Evolutionary conservation across 108 stramenopile species (phyloP), one percentile per base, ranked within the genome.

Genomic region (Bacterosira constricta): DNA sequence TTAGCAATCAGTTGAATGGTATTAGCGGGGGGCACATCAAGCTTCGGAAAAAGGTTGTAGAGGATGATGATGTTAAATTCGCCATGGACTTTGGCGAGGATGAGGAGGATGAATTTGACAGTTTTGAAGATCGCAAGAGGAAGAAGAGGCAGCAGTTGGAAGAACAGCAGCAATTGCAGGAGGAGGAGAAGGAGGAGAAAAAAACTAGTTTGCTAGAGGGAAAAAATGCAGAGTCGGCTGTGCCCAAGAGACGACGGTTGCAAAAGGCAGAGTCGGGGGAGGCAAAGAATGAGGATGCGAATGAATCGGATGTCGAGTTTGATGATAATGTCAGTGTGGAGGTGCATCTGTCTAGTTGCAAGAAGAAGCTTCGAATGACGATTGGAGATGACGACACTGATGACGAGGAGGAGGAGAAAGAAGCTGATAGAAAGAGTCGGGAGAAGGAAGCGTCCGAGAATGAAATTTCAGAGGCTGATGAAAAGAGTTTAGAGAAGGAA

Each of bases 281-380:
- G 38, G 50, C 27, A n/a, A 29, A 23, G 31, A 25, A 57, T 25
- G 65, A 59, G 11, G 53, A 42, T 13, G 46, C 59, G 9, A 39
- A 66, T 27, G 65, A 75, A 20, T 47, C 52, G 36, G 58, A 75
- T 42, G 57, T 51, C 18, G 57, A 69, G 37, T 69, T 58, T 58
- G 55, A 69, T 29, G 15, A 20, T 17, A 20, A 27, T 26, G 50
- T 13, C 25, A 34, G 1, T 13, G 46, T 36, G 30, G 37, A 27
- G 31, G 26, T 27, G 15, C 13, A 15, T 47, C 11, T 49, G 12
- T 23, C 55, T 5, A 20, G 50, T 15, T 56, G 45, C 21, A 60
- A 66, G 34, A 75, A 66, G 38, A 75, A 35, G 50, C 54, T 66
- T 21, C 58, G 46, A 13, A 38, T 75, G 9, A 45, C 29, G 12